Base-by-base conservation (phyloP, 148 eudicot species). In the Diospyros kaki region DNA sequence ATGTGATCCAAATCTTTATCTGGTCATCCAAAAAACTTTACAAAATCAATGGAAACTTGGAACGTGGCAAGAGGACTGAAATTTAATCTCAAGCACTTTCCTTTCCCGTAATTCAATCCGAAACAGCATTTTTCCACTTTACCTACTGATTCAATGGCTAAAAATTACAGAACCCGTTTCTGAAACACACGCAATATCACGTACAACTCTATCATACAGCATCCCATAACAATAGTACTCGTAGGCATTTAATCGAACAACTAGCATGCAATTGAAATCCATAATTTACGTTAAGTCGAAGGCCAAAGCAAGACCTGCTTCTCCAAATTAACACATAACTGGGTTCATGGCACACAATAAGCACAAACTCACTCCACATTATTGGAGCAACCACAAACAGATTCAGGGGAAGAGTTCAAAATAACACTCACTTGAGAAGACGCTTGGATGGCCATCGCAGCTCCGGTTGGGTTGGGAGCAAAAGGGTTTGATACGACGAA, bases 391-490 rank as follows among this genome's bases (percentile, higher is more conserved):
- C 28, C 28, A 28, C 28, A 28, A 28, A 28, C 28, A 28, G 28
- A 28, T 28, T 0, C 28, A 28, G 28, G 4, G 8, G 10, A 7
- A 9, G 40, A 62, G 15, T 1, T 66, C 69, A 9, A 66, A 9
- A 8, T 2, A 15, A 4, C 39, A 66, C 50, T 2, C 1, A 64
- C 41, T 64, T 64, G 68, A 14, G 79, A 77, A 54, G 79, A 77
- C 43, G 75, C 52, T 62, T n/a, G 80, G 28, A 54, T 63, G 38
- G 75, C 75, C 75, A 71, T 77, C 44, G 38, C 17, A 15, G 42
- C n/a, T n/a, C 46, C n/a, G 58, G n/a, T 18, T 17, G 54, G 55
- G n/a, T 13, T 38, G 48, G 68, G 43, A n/a, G 28, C 59, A 11
- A 58, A n/a, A 48, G 55, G 41, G 65, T 59, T 74, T 54, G 50